Conservation (phyloP, 768 basidiomycete genomes). For the Termitomyces eurrhizus region DNA sequence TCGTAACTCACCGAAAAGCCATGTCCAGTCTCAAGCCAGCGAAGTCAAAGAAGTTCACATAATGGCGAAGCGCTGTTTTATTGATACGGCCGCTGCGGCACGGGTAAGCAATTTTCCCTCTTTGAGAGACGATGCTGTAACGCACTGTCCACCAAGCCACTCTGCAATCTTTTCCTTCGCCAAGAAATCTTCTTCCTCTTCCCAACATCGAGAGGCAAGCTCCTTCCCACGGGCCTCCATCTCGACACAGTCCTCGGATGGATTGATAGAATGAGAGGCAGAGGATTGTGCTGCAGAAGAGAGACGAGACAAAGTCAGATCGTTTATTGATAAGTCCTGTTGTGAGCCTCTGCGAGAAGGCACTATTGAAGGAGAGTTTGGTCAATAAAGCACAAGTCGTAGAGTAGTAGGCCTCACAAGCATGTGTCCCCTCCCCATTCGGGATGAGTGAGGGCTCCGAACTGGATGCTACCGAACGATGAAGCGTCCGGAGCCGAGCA, state of each 20-base stretch:
- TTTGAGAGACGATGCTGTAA: slow-evolving; percentile 27
- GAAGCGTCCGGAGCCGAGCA: slow-evolving; percentile 55
- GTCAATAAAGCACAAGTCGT: neutral
- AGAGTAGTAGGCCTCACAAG: slow-evolving; percentile 34
- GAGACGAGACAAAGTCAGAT: slow-evolving; percentile 41
- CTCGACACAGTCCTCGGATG: slow-evolving; percentile 55
- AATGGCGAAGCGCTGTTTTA: slow-evolving; percentile 68
- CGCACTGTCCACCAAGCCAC: slow-evolving; percentile 91
- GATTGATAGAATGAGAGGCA: slow-evolving; percentile 34
- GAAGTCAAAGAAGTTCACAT: slow-evolving; percentile 91
- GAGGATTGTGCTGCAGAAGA: slow-evolving; percentile 45
- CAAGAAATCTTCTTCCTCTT: slow-evolving; percentile 82
- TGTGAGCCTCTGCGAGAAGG: slow-evolving; percentile 37
- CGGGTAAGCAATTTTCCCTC: slow-evolving; percentile 8
- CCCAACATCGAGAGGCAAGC: slow-evolving; percentile 76
- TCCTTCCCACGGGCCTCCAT: slow-evolving; percentile 64
- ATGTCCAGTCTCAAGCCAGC: slow-evolving; percentile 74
- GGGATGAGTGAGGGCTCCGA: slow-evolving; percentile 81
- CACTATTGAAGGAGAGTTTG: slow-evolving; percentile 7
- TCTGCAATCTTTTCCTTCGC: slow-evolving; percentile 92
- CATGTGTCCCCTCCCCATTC: slow-evolving; percentile 42
- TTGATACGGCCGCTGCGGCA: slow-evolving; percentile 66
- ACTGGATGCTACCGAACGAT: slow-evolving; percentile 69
- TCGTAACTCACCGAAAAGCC: slow-evolving; percentile 71
- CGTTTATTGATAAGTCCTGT: slow-evolving; percentile 53